phyloP scores from a whole-genome alignment of 2,329 filamentous ascomycete species.

The Fusarium temperatum region DNA sequence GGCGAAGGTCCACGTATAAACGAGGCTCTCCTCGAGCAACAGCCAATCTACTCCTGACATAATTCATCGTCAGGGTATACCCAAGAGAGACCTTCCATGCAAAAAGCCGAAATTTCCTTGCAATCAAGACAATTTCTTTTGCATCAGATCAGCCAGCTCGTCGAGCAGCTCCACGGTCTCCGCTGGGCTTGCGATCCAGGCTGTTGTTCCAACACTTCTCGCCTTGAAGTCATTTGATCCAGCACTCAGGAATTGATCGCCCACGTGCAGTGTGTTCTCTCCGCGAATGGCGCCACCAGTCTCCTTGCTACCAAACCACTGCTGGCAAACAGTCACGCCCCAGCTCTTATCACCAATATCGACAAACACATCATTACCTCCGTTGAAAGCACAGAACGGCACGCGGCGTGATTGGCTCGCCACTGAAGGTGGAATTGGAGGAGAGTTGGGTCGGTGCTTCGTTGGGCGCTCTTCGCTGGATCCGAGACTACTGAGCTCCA shows the following conservation, averaged over 20 bases:
- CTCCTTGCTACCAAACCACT: constrained; percentile 75
- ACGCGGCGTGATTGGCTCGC: constrained; percentile 54
- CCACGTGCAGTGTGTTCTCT: constrained; percentile 88
- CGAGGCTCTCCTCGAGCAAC: neutral
- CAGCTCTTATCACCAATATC: constrained; percentile 98
- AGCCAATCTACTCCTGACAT: neutral
- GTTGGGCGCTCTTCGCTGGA: constrained; percentile 42
- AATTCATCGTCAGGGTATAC: neutral
- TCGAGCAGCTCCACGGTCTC: constrained; percentile 93
- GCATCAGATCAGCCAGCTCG: constrained; percentile 73
- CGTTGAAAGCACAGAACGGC: constrained; percentile 98
- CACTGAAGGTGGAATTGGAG: constrained; percentile 25
- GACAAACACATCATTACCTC: constrained; percentile 96
- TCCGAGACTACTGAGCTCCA: constrained; percentile 77
- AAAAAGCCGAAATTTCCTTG: neutral
- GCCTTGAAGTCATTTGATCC: constrained; percentile 98
- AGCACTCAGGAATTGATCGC: constrained; percentile 95
- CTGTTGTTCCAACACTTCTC: constrained; percentile 88
- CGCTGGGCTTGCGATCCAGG: constrained; percentile 92
- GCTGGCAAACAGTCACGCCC: constrained; percentile 92
- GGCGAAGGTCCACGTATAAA: neutral
- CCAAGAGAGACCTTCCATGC: too few species aligned
- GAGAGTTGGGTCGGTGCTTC: constrained; percentile 32
- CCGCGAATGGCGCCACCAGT: constrained; percentile 64
- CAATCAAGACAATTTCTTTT: constrained; percentile 45